Evolutionary conservation across 2,329 filamentous ascomycete genomes (phyloP), one percentile per base, ranked within the genome.

Genomic region (Aureobasidium subglaciale): DNA sequence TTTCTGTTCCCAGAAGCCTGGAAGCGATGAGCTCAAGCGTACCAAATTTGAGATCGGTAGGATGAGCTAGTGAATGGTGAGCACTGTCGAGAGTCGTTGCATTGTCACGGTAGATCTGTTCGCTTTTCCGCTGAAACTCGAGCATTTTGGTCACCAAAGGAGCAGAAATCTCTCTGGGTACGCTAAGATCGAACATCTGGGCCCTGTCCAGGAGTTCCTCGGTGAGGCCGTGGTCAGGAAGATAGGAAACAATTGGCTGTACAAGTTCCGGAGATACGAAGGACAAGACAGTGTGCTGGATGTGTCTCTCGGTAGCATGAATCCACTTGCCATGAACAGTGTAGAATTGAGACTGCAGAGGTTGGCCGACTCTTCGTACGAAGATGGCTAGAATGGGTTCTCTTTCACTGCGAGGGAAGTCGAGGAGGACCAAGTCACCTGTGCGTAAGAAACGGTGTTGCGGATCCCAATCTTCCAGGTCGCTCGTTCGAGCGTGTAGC

Each of bases 261-360:
- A 84, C 59, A 24, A 76, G 59, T 25, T 73, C 65, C 2, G 67
- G 68, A 25, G 75, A 66, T 9, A 78, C 71, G 60, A 78, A 80
- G 22, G 69, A 67, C 45, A 77, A 74, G 10, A 82, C 68, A 9
- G 75, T 70, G 61, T 77, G 82, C 42, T 75, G 71, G 7, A 81
- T 65, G 29, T 68, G 63, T 18, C 61, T 64, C 4, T 71, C 63
- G 3, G 20, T 52, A 15, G 68, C 62, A 59, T 76, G 70, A 18
- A 71, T 57, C 76, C 77, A 80, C 57, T 70, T 71, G 9, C 78
- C 79, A 48, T 73, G 69, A 63, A 77, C 71, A 6, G 73, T 75
- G 62, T 76, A 77, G 62, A 77, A 78, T 56, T 81, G 78, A 32
- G 67, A 69, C 25, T 70, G 62, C 3, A 30, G 60, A 2, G 66